Evolutionary conservation across 2,329 filamentous ascomycete species (phyloP).

Genomic region (Aspergillus fumigatus): DNA sequence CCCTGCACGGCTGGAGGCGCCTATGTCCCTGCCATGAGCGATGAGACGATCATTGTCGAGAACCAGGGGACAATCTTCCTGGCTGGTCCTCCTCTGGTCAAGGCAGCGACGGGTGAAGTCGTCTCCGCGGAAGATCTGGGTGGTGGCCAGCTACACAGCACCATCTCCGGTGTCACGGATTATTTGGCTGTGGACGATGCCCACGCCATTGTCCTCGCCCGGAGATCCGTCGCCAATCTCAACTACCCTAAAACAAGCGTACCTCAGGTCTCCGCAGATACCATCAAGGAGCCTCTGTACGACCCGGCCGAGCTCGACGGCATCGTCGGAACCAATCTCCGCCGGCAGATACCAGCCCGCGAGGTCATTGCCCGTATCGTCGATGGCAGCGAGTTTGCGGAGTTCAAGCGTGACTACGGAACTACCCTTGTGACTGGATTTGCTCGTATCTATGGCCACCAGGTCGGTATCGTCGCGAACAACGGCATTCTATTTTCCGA

Average conservation of each 20-base stretch:
- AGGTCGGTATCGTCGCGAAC: constrained; percentile 90
- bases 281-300: constrained; percentile 72
- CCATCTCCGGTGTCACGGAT: constrained; percentile 88
- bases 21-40: constrained; percentile 95
- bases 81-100: constrained; percentile 87
- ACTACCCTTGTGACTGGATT: constrained; percentile 88
- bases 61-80: constrained; percentile 98
- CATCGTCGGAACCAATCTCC: constrained; percentile 85
- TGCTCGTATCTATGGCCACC: constrained; percentile 81
- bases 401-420: constrained; percentile 93
- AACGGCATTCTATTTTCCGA: constrained; percentile 92
- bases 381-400: constrained; percentile 81
- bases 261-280: constrained; percentile 21
- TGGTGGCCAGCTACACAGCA: constrained; percentile 82
- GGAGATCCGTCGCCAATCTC: constrained; percentile 79
- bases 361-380: constrained; percentile 92
- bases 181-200: constrained; percentile 93
- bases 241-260: constrained; percentile 67
- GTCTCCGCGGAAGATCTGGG: constrained; percentile 88
- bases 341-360: constrained; percentile 77
- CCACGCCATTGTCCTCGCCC: constrained; percentile 79
- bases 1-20: constrained; percentile 93
- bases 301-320: constrained; percentile 75
- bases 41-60: constrained; percentile 94
- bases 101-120: constrained; percentile 90